Evolutionary conservation across 805 yeast species (phyloP).

Genomic region (Lachancea dasiensis): DNA sequence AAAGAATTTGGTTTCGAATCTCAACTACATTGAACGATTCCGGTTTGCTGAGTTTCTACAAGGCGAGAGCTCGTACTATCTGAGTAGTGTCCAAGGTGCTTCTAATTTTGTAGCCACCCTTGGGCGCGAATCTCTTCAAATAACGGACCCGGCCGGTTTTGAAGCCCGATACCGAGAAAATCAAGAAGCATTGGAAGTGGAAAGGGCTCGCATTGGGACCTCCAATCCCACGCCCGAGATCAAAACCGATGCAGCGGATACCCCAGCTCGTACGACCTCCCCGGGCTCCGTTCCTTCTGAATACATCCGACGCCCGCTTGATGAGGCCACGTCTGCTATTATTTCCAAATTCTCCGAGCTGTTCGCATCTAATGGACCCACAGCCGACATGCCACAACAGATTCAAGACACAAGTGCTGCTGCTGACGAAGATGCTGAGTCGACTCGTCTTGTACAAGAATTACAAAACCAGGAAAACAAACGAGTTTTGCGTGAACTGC

Average conservation of each 20-base stretch:
- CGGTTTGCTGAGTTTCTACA: slow-evolving; percentile 65
- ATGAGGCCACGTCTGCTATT: slow-evolving; percentile 23
- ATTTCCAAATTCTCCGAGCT: slow-evolving; percentile 20
- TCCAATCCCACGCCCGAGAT: slow-evolving; percentile 10
- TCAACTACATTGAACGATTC: slow-evolving; percentile 80
- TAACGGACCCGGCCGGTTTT: slow-evolving; percentile 53
- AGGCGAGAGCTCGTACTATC: slow-evolving; percentile 89
- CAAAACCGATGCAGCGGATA: slow-evolving; percentile 8
- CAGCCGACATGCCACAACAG: background rate
- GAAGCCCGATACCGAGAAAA: slow-evolving; percentile 41
- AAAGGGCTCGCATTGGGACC: slow-evolving; percentile 7
- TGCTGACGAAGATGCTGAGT: slow-evolving; percentile 2
- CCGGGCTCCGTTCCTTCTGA: slow-evolving; percentile 1
- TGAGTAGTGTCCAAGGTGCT: slow-evolving; percentile 88
- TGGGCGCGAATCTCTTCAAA: slow-evolving; percentile 51
- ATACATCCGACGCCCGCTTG: slow-evolving; percentile 10
- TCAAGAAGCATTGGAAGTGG: slow-evolving; percentile 37
- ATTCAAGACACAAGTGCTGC: background rate
- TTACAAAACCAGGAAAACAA: slow-evolving; percentile 40
- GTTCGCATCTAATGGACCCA: slow-evolving; percentile 4
- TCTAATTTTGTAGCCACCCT: slow-evolving; percentile 68
- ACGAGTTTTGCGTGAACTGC: slow-evolving; percentile 44
- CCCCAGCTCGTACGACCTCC: background rate
- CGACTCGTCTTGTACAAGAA: slow-evolving; percentile 31
- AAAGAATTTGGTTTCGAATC: slow-evolving; percentile 61